Evolutionary conservation across 306 rosid genomes (phyloP).

Genomic region (Luffa acutangula): DNA sequence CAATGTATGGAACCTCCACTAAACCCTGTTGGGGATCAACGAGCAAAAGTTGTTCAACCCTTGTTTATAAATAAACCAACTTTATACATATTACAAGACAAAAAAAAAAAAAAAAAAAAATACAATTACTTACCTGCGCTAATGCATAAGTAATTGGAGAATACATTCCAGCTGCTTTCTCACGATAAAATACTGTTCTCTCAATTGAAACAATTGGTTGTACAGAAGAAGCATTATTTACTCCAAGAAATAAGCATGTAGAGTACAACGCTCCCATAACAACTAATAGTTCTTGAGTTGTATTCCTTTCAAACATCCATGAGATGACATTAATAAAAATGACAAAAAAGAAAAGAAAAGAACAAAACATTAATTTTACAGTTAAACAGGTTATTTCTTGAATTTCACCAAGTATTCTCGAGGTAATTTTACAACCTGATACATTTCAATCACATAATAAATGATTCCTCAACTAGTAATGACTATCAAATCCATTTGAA

Average conservation of each 20-base stretch:
- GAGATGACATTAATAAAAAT: not conserved
- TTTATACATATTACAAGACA: not conserved
- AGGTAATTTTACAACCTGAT: no score
- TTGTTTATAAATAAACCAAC: not conserved
- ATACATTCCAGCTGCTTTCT: slow-evolving; percentile 89
- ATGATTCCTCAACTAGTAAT: no score
- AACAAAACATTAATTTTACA: not conserved
- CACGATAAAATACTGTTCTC: slow-evolving; percentile 87
- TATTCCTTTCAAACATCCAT: slow-evolving; percentile 27
- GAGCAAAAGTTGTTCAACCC: not conserved
- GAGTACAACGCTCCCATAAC: slow-evolving; percentile 85
- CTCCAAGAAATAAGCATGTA: slow-evolving; percentile 70
- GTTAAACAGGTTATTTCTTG: no score
- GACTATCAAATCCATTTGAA: no score
- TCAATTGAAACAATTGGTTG: slow-evolving; percentile 91
- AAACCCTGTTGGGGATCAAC: slow-evolving; percentile 48
- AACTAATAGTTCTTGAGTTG: slow-evolving; percentile 49
- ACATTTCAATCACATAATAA: not conserved
- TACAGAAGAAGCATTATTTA: slow-evolving; percentile 75
- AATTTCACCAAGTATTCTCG: no score
- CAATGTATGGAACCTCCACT: slow-evolving; percentile 81
- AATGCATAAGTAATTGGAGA: slow-evolving; percentile 73
- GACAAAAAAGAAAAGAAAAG: not conserved
- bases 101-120: not conserved
- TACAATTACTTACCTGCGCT: slow-evolving; percentile 49